Evolutionary conservation across 805 yeast species (phyloP), one percentile per base, ranked within the genome.

Genomic region (Candida cerambycidarum): DNA sequence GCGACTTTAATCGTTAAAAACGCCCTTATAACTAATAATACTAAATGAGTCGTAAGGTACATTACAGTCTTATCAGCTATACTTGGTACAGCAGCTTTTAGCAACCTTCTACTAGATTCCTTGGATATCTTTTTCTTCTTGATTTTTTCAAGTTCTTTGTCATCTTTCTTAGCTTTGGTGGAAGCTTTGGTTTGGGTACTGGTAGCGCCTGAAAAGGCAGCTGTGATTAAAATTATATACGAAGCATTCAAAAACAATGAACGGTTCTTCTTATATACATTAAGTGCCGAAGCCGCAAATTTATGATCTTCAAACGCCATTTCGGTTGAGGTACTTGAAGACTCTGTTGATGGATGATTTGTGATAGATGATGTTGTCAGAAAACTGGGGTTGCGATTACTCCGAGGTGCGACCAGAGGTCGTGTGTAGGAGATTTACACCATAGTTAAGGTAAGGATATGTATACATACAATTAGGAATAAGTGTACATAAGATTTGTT

Each of bases 1-100:
- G 97, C 97, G 12, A 89, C 90, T 55, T 82, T 82, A 36, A 90
- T 72, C 2, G 96, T 83, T 19, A 90, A 64, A 17, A 82, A 60
- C 0, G 96, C 92, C 50, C 96, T 74, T 4, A 76, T 50, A 3
- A 85, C 73, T 34, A 90, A 69, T 18, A 88, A 67, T 0, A 69
- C 56, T 5, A 88, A 63, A 60, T 88, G 92, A 0, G 76, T 51
- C 0, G 59, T 45, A 28, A 86, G 67, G 43, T 63, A 63, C 6
- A 51, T 29, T 12, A 67, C 58, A 5, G 72, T 59, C 11, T 59
- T 48, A 47, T 66, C 60, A 5, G 43, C 46, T 13, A 49, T 39
- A 3, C 53, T 46, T 2, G 76, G 76, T 5, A 68, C 50, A 2
- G 73, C 69, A 5, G 73, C 57, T 36, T 54, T 57, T 25, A 59